phyloP scores from a whole-genome alignment of 495 filamentous ascomycete genomes.

The Xylaria nigripes region DNA sequence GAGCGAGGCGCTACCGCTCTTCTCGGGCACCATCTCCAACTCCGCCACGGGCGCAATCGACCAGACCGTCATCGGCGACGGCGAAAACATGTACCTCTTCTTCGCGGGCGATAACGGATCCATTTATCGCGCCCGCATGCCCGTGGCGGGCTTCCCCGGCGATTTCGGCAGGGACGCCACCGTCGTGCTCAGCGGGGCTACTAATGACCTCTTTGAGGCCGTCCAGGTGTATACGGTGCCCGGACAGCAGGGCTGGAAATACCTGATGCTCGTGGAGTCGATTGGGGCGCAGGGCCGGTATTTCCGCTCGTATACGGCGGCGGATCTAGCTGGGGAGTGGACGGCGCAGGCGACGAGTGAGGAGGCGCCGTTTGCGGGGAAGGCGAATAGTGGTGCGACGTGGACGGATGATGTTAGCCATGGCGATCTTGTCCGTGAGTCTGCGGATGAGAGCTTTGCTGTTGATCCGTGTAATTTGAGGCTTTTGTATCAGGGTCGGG shows the following conservation, averaged over 20 bases:
- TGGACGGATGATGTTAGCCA: conserved; percentile 61
- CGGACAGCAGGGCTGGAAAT: conserved; percentile 34
- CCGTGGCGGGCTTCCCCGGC: conserved; percentile 50
- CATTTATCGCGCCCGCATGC: conserved; percentile 54
- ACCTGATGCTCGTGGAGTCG: conserved; percentile 58
- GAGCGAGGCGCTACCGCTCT: conserved; percentile 46
- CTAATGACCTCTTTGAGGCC: conserved; percentile 53
- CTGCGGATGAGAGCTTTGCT: conserved; percentile 48
- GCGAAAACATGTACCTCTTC: conserved; percentile 53
- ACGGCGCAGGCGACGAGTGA: conserved; percentile 44
- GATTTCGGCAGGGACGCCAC: conserved; percentile 44
- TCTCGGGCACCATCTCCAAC: conserved; percentile 44
- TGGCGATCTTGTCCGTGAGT: conserved; percentile 49
- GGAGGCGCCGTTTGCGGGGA: conserved; percentile 50
- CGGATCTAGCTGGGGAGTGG: conserved; percentile 46
- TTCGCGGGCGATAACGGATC: conserved; percentile 58
- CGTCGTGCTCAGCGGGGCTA: conserved; percentile 42
- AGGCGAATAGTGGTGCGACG: conserved; percentile 50
- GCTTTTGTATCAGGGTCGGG: conserved; percentile 50
- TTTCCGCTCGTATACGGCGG: conserved; percentile 57
- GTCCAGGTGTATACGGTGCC: conserved; percentile 54
- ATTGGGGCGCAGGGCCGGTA: conserved; percentile 51
- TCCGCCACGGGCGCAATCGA: conserved; percentile 48
- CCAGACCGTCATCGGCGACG: conserved; percentile 53
- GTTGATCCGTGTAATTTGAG: conserved; percentile 52